phyloP scores from a whole-genome alignment of 768 basidiomycete species.

The Psilocybe tampanensis region DNA sequence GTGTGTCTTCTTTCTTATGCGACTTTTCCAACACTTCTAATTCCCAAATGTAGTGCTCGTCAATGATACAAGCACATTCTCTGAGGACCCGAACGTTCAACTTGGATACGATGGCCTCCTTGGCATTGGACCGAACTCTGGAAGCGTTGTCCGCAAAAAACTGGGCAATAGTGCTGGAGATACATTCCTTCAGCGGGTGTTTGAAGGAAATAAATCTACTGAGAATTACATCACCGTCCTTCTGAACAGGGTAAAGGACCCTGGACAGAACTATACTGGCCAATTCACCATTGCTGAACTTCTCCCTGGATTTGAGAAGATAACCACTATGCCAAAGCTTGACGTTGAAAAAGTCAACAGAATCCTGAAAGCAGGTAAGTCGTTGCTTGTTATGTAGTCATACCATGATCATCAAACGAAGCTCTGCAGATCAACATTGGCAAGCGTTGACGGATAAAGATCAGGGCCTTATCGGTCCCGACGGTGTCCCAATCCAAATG shows the following conservation, averaged over 20 bases:
- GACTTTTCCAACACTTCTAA: conserved; percentile 4
- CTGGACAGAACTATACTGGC: conserved; percentile 53
- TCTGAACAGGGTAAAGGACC: conserved; percentile 61
- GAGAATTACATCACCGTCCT: conserved; percentile 71
- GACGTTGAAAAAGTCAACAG: conserved; percentile 65
- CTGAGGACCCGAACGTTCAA: conserved; percentile 57
- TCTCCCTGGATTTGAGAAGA: conserved; percentile 60
- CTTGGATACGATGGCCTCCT: conserved; percentile 68
- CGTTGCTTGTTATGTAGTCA: neutral
- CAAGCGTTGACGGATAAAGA: conserved; percentile 68
- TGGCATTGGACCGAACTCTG: conserved; percentile 78
- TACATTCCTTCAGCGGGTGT: conserved; percentile 66
- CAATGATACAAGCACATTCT: conserved; percentile 62
- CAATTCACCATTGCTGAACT: conserved; percentile 72
- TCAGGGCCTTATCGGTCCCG: conserved; percentile 74
- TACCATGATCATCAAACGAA: neutral
- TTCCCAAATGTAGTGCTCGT: conserved; percentile 54
- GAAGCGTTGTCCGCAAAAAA: conserved; percentile 63
- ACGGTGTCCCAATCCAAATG: conserved; percentile 61
- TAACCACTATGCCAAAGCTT: conserved; percentile 64
- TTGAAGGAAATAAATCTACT: conserved; percentile 55
- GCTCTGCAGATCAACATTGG: conserved; percentile 72
- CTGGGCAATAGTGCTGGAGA: conserved; percentile 50
- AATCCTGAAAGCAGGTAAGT: conserved; percentile 49
- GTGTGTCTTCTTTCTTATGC: conserved; percentile 40